Percentiles rank a stretch among this genome's conserved stretches.
Evolutionary conservation across 768 basidiomycete genomes (phyloP).

Genomic region (Flagelloscypha sp.): DNA sequence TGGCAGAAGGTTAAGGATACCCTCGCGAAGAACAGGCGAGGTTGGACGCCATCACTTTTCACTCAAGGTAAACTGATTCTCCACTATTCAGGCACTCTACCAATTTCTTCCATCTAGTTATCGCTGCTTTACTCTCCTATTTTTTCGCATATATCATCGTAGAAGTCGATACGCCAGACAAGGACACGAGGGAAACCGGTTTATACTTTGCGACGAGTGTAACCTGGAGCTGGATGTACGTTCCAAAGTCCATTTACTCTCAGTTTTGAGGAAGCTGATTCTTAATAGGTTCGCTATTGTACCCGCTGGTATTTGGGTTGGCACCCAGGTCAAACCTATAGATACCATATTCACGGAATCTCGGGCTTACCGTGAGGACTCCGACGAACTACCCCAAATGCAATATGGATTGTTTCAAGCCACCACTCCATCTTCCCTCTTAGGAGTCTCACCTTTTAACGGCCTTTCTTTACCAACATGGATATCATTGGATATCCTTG

Average conservation of each 20-base stretch:
- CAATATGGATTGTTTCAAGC: too few species aligned
- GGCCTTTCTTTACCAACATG: constrained; percentile 6
- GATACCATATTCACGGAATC: constrained; percentile 8
- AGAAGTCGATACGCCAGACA: constrained; percentile 5
- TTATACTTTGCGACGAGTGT: constrained; percentile 12
- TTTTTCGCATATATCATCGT: constrained; percentile 11
- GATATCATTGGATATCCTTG: constrained; percentile 7
- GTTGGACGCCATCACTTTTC: constrained; percentile 9
- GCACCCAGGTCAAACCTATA: constrained; percentile 9
- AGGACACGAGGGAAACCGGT: constrained; percentile 8
- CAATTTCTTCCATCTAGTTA: constrained; percentile 2
- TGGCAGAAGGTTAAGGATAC: constrained; percentile 9
- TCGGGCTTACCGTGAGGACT: constrained; percentile 1
- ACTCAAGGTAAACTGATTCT: constrained; percentile 8
- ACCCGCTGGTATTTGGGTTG: constrained; percentile 9
- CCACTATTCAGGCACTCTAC: neutral
- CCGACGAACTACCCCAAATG: too few species aligned
- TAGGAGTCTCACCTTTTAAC: too few species aligned
- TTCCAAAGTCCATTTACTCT: too few species aligned
- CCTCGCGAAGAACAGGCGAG: constrained; percentile 10
- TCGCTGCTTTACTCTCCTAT: constrained; percentile 9
- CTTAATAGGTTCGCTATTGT: constrained; percentile 13
- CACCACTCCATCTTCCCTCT: too few species aligned
- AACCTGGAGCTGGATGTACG: constrained; percentile 14
- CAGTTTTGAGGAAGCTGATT: too few species aligned